Evolutionary conservation across 148 eudicot species (phyloP).

Genomic region (Simmondsia chinensis): DNA sequence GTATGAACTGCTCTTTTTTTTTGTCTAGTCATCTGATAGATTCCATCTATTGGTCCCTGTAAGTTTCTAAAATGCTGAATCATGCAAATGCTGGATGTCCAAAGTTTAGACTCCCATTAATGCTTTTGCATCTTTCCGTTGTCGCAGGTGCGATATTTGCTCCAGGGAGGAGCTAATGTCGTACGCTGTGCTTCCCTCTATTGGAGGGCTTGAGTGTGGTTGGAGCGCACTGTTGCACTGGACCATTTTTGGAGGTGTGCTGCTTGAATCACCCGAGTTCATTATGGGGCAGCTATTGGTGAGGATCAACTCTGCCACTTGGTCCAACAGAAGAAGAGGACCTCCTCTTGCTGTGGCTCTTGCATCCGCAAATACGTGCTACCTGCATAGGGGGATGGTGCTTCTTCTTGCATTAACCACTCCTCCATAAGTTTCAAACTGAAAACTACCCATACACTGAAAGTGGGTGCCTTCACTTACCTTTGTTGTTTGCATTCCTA

Average conservation of each 20-base stretch:
- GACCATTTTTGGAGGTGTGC: conserved; percentile 71
- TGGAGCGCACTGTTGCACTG: conserved; percentile 54
- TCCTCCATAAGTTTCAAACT: conserved; percentile 22
- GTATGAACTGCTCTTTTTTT: conserved; percentile 24
- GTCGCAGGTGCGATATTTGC: conserved; percentile 99
- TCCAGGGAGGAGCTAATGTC: conserved; percentile 98
- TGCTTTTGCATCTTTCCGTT: conserved; percentile 44
- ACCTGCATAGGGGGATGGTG: conserved; percentile 54
- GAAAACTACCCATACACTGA: conserved; percentile 11
- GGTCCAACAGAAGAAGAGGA: conserved; percentile 70
- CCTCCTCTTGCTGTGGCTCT: conserved; percentile 64
- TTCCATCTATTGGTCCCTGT: conserved; percentile 11
- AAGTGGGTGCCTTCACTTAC: conserved; percentile 24
- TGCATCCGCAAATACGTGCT: conserved; percentile 63
- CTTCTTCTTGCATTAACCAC: conserved; percentile 48
- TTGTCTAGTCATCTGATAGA: conserved; percentile 10
- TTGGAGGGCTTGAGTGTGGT: conserved; percentile 53
- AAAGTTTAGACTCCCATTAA: conserved; percentile 48
- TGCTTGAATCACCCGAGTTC: conserved; percentile 64
- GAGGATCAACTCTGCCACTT: conserved; percentile 82
- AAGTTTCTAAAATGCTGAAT: conserved; percentile 30
- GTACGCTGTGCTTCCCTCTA: conserved; percentile 87
- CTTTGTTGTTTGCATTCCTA: conserved; percentile 36
- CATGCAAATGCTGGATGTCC: conserved; percentile 41
- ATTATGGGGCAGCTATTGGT: conserved; percentile 54